phyloP scores from a whole-genome alignment of 768 basidiomycete species.

The Boletellus emodensis region DNA sequence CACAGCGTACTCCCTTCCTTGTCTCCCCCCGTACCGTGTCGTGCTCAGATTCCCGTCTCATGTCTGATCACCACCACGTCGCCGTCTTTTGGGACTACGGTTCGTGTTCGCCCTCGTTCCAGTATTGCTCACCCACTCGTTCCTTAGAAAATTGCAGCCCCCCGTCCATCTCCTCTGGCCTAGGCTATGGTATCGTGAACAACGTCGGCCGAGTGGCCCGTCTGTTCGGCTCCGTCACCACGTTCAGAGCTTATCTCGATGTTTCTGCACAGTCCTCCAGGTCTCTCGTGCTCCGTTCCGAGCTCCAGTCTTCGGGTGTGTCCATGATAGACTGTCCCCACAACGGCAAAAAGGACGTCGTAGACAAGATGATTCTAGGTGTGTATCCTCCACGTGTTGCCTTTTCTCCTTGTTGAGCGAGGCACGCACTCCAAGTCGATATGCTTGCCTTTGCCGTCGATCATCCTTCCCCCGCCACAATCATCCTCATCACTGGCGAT shows the following conservation, averaged over 20 bases:
- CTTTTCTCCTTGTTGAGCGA: constrained; percentile 1
- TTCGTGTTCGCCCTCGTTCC: constrained; percentile 9
- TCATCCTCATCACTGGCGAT: constrained; percentile 64
- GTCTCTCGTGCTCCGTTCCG: constrained; percentile 34
- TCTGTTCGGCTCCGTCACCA: constrained; percentile 42
- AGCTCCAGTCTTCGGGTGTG: constrained; percentile 44
- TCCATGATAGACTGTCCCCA: constrained; percentile 37
- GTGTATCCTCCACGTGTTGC: constrained; percentile 5
- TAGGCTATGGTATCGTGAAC: constrained; percentile 41
- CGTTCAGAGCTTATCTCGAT: constrained; percentile 55
- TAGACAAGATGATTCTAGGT: constrained; percentile 48
- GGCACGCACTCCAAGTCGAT: constrained; percentile 45
- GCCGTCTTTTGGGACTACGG: constrained; percentile 42
- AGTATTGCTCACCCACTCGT: constrained; percentile 3
- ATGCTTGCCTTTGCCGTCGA: constrained; percentile 67
- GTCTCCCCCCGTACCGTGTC: constrained; percentile 6
- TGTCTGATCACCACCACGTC: constrained; percentile 36
- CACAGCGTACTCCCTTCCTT: constrained; percentile 17
- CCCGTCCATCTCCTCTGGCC: constrained; percentile 28
- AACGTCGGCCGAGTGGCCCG: constrained; percentile 44
- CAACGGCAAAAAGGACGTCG: constrained; percentile 34
- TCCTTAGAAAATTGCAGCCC: constrained; percentile 30
- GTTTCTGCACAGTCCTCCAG: constrained; percentile 37
- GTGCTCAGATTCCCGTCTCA: constrained; percentile 18
- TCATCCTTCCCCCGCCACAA: constrained; percentile 47